phyloP scores from a whole-genome alignment of 208 protist genomes.

The Tritrichomonas foetus region DNA sequence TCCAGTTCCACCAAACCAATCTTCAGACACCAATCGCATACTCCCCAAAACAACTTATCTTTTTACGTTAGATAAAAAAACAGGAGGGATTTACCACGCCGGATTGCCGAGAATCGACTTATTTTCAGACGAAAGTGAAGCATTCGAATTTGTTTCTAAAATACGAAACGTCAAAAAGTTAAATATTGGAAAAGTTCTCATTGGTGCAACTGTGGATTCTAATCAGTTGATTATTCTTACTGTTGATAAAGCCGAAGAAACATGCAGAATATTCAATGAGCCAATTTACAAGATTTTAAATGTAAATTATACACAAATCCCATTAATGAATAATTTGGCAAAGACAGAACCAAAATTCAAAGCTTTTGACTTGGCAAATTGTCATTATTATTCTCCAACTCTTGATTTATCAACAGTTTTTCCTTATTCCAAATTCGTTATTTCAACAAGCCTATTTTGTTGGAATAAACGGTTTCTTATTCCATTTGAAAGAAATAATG shows the following conservation, averaged over 20 bases:
- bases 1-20: too few species aligned
- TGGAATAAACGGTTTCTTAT: neutral
- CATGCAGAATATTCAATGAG: neutral
- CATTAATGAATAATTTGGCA: neutral
- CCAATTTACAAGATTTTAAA: neutral
- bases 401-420: neutral
- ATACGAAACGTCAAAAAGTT: neutral
- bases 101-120: neutral
- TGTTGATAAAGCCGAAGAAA: neutral
- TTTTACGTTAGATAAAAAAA: neutral
- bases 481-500: neutral
- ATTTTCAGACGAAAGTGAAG: neutral
- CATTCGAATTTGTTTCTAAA: neutral
- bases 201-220: neutral
- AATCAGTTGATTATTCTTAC: neutral
- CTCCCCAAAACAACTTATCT: neutral
- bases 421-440: neutral
- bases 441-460: neutral
- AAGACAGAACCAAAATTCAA: neutral
- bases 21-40: too few species aligned
- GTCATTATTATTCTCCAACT: neutral
- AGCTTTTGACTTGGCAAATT: neutral
- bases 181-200: neutral
- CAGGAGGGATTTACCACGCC: neutral
- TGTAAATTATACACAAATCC: neutral